These are phyloP conservation scores for Carex pumila DNA, from an alignment of 176 grass and related monocot genomes.

Conservation along the genomic window DNA sequence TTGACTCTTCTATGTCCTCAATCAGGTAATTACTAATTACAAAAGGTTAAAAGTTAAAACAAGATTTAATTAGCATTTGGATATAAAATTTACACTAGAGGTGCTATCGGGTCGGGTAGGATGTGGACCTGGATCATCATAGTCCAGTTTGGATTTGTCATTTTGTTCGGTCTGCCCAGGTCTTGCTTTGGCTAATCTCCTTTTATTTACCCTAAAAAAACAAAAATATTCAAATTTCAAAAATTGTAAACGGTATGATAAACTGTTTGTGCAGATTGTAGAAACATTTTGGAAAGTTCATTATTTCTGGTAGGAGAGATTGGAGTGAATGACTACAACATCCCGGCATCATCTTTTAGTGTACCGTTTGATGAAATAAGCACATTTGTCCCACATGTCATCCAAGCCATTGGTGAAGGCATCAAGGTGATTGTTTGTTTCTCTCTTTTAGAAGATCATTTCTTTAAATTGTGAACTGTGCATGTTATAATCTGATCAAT, in stretches of 20 bases:
- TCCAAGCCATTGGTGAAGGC: background rate
- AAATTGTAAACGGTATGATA: background rate
- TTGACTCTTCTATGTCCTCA: background rate
- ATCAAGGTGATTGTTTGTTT: background rate
- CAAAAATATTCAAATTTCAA: background rate
- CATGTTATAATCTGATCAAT: background rate
- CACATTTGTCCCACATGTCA: slow-evolving; percentile 14
- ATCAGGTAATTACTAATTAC: slow-evolving; percentile 9
- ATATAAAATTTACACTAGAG: background rate
- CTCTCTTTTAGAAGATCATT: background rate
- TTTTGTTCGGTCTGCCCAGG: too few relatives aligned
- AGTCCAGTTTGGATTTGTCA: too few relatives aligned
- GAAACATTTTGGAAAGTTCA: background rate
- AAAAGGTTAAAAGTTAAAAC: background rate
- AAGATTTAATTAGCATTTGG: background rate
- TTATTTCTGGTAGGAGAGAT: slow-evolving; percentile 16
- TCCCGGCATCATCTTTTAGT: background rate
- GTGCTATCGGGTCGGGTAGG: too few relatives aligned
- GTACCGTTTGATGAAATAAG: background rate
- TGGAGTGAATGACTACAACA: slow-evolving; percentile 17
- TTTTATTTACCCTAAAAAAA: too few relatives aligned
- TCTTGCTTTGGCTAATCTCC: too few relatives aligned
- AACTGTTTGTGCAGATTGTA: background rate
- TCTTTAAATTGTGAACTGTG: background rate
- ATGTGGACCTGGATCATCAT: too few relatives aligned